phyloP scores from a whole-genome alignment of 495 filamentous ascomycete genomes.

The Penicillium robsamsonii region DNA sequence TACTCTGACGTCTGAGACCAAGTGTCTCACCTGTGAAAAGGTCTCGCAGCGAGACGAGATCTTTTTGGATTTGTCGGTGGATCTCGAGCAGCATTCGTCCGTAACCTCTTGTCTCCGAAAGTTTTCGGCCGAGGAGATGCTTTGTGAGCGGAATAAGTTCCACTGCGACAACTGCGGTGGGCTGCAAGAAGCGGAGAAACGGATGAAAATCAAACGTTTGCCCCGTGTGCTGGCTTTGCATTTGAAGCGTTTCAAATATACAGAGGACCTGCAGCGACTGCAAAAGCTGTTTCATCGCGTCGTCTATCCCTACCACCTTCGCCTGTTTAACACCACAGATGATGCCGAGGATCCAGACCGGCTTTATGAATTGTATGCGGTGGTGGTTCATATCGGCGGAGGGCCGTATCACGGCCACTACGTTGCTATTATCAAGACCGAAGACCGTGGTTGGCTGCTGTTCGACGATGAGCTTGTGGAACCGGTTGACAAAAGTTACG shows the following conservation, averaged over 20 bases:
- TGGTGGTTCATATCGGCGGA: slow-evolving; percentile 98
- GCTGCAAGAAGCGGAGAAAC: slow-evolving; percentile 94
- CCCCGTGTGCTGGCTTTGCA: slow-evolving; percentile 90
- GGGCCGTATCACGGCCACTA: slow-evolving; percentile 98
- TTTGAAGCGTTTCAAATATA: slow-evolving; percentile 96
- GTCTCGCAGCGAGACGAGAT: slow-evolving; percentile 92
- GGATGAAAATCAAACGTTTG: slow-evolving; percentile 97
- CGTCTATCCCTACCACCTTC: slow-evolving; percentile 92
- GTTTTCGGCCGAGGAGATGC: slow-evolving; percentile 98
- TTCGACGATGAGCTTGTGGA: slow-evolving; percentile 99
- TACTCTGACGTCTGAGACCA: slow-evolving; percentile 90
- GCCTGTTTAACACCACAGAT: slow-evolving; percentile 97
- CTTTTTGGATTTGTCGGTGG: slow-evolving; percentile 93
- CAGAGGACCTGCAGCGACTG: slow-evolving; percentile 85
- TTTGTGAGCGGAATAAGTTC: slow-evolving; percentile 97
- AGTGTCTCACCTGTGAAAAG: slow-evolving; percentile 94
- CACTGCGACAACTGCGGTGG: slow-evolving; percentile 97
- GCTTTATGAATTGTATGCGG: slow-evolving; percentile 94
- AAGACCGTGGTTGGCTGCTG: slow-evolving; percentile 90
- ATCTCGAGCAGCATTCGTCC: slow-evolving; percentile 92
- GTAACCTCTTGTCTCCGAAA: slow-evolving; percentile 93
- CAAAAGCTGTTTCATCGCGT: slow-evolving; percentile 98
- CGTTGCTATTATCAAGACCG: slow-evolving; percentile 94
- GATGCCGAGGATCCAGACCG: slow-evolving; percentile 94
- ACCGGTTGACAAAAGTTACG: slow-evolving; percentile 93